Evolutionary conservation across 2,329 filamentous ascomycete species (phyloP), one percentile per base, ranked within the genome.

Genomic region (Clarireedia hainanense): DNA sequence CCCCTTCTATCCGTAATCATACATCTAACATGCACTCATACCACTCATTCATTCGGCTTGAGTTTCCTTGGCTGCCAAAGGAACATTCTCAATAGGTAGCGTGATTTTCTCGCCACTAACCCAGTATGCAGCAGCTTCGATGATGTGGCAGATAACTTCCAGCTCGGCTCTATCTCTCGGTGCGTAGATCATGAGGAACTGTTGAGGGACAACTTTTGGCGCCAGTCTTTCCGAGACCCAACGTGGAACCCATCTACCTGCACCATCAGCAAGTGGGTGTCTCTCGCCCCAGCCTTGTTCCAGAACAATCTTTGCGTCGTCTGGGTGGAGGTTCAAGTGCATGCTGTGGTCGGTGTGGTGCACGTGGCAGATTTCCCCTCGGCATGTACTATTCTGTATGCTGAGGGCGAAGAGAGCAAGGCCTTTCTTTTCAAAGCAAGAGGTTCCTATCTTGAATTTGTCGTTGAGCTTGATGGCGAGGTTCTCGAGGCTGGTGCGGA

Each of bases 151-250:
- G 4, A 91, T 79, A 50, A 83, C 76, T 52, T 80, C 76, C 26
- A 94, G 70, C 68, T 95, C 89, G 26, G 78, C 76, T 57, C 83
- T 77, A 60, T 84, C 77, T 65, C 87, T 74, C 2, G 90, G 89
- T 17, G 89, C 88, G 72, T 95, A 95, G 4, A 95, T 76, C 82
- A 95, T 84, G 56, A 89, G 75, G 69, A 95, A 95, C 43, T 86
- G 85, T 3, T 77, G 73, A 0, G 89, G 88, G 55, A 94, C 83
- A 20, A 50, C 46, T 45, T 46, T 54, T 17, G 52, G 52, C 5
- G 45, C 47, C 6, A 54, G 9, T 46, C 45, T 39, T 4, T 46
- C 7, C 7, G 52, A 49, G 3, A 54, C 20, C 15, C 15, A 42
- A 5, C 20, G 39, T 20, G 20, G 39, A 20, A 82, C 78, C 59